Evolutionary conservation across 805 yeast species (phyloP).

Genomic region (Hanseniaspora vineae): DNA sequence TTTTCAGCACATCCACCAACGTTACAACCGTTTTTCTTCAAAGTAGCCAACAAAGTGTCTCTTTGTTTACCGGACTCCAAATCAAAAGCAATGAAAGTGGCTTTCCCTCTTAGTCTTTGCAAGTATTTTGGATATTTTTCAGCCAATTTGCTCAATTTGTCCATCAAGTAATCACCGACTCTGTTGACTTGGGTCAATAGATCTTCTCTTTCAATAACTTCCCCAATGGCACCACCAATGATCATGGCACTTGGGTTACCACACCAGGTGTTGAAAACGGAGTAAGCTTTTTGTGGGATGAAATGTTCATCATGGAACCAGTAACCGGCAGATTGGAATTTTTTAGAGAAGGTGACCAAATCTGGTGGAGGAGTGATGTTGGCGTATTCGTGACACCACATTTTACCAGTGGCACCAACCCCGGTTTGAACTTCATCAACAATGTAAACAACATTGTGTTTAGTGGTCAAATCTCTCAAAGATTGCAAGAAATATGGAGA

Average conservation of each 20-base stretch:
- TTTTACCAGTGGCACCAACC: slow-evolving; percentile 58
- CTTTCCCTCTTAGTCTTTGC: slow-evolving; percentile 49
- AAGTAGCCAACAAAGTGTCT: slow-evolving; percentile 31
- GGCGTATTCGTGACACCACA: slow-evolving; percentile 67
- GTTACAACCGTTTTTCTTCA: slow-evolving; percentile 44
- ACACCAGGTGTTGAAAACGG: slow-evolving; percentile 72
- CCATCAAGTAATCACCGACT: slow-evolving; percentile 43
- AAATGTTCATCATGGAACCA: slow-evolving; percentile 47
- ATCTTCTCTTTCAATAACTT: slow-evolving; percentile 38
- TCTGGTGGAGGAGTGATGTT: slow-evolving; percentile 50
- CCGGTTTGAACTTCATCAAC: slow-evolving; percentile 69
- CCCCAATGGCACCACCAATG: slow-evolving; percentile 46
- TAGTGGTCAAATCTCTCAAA: slow-evolving; percentile 44
- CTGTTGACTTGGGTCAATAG: slow-evolving; percentile 35
- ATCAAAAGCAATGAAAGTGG: slow-evolving; percentile 58
- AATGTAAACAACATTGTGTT: slow-evolving; percentile 45
- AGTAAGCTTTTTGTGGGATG: slow-evolving; percentile 47
- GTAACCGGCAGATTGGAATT: slow-evolving; percentile 64
- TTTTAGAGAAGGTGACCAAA: slow-evolving; percentile 58
- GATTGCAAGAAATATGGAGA: slow-evolving; percentile 49
- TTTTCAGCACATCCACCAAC: slow-evolving; percentile 56
- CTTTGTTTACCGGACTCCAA: slow-evolving; percentile 31
- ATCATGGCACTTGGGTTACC: slow-evolving; percentile 63
- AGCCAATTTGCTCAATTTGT: slow-evolving; percentile 26
- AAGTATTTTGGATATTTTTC: slow-evolving; percentile 28